phyloP scores from a whole-genome alignment of 495 filamentous ascomycete genomes.

The Talaromyces wortmannii region DNA sequence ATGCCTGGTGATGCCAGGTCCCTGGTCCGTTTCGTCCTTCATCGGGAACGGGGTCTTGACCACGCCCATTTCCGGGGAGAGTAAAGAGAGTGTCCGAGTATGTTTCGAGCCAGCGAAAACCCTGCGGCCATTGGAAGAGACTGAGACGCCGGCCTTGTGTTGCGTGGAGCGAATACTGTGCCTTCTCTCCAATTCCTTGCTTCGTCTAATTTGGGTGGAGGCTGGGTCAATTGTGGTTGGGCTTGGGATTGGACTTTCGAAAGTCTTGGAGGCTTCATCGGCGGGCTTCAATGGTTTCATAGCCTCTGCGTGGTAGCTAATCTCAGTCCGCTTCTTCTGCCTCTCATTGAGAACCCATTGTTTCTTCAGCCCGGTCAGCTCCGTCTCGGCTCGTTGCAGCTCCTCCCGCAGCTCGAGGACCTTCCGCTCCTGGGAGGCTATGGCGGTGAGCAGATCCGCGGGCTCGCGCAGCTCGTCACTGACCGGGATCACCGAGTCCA shows the following conservation, averaged over 20 bases:
- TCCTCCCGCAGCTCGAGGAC: constrained; percentile 91
- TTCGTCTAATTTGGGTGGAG: constrained; percentile 23
- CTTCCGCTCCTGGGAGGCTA: constrained; percentile 87
- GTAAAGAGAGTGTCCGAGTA: constrained; percentile 71
- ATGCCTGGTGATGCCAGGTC: constrained; percentile 23
- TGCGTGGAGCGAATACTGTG: constrained; percentile 27
- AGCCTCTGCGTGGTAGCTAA: constrained; percentile 46
- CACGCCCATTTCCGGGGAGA: constrained; percentile 56
- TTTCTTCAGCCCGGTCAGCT: constrained; percentile 70
- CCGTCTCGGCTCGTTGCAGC: constrained; percentile 68
- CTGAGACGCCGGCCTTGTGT: constrained; percentile 13
- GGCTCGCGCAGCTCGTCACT: constrained; percentile 45
- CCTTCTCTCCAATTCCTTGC: constrained; percentile 45
- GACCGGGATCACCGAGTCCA: constrained; percentile 34
- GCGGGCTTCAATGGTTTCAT: constrained; percentile 48
- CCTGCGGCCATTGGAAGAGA: constrained; percentile 43
- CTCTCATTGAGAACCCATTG: constrained; percentile 77
- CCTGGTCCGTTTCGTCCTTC: background rate
- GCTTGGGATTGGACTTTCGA: constrained; percentile 9
- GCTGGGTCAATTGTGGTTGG: constrained; percentile 23
- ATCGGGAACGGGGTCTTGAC: constrained; percentile 22
- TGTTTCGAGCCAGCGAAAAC: constrained; percentile 69
- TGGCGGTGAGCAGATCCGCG: constrained; percentile 73
- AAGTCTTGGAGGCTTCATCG: constrained; percentile 5
- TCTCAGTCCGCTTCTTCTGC: constrained; percentile 65